phyloP scores from a whole-genome alignment of 176 grass and related monocot species.

The Cenchrus americanus region DNA sequence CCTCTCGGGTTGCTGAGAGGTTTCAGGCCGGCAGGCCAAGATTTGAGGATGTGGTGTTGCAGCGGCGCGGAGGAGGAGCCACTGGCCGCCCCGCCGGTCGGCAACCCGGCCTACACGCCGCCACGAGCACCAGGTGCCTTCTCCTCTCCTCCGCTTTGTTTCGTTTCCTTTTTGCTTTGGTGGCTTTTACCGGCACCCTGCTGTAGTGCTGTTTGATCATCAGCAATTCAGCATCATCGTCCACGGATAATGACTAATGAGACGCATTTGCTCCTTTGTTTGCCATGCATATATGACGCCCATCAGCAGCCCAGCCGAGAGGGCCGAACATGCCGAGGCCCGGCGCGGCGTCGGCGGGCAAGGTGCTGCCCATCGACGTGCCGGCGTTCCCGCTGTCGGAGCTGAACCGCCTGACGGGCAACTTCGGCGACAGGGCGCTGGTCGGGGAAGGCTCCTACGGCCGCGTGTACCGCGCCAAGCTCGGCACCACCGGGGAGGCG shows the following conservation, averaged over 20 bases:
- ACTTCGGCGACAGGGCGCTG: constrained; percentile 69
- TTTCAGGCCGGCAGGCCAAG: neutral
- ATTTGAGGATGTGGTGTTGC: constrained; percentile 55
- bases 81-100: constrained; percentile 24
- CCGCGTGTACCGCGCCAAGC: constrained; percentile 77
- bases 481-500: constrained; percentile 56
- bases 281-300: neutral
- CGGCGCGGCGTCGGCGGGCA: constrained; percentile 54
- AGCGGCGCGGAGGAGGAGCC: constrained; percentile 41
- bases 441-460: constrained; percentile 95
- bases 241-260: too few relatives aligned
- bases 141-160: too few relatives aligned
- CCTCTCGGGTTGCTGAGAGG: neutral
- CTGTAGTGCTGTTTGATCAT: neutral
- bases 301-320: constrained; percentile 46
- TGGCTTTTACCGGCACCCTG: neutral
- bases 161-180: neutral
- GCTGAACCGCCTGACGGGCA: constrained; percentile 68
- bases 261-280: neutral
- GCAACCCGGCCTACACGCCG: constrained; percentile 32
- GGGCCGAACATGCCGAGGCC: constrained; percentile 57
- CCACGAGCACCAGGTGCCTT: constrained; percentile 42
- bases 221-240: neutral
- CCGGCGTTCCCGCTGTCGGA: constrained; percentile 64
- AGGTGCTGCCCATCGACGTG: constrained; percentile 74